These are phyloP conservation scores for Closterium sp. DNA, from an alignment of 139 green algal genomes.

Conservation along the genomic window DNA sequence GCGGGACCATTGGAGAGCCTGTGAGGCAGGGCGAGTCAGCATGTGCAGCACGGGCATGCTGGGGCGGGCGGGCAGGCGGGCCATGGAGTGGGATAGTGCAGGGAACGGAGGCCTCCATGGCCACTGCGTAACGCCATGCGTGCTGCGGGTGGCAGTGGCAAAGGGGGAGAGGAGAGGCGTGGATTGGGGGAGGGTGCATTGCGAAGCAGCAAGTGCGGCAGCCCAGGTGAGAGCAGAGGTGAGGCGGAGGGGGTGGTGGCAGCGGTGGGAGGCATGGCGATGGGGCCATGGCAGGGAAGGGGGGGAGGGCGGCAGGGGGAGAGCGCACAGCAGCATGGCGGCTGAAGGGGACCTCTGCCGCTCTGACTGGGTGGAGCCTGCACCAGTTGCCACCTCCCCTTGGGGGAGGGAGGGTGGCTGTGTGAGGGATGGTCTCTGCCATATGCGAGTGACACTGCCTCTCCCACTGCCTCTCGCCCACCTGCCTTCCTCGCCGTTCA, in stretches of 20 bases:
- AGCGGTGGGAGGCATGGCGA: background rate
- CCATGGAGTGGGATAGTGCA: no score
- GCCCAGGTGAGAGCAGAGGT: background rate
- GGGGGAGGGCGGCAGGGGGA: background rate
- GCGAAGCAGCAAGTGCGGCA: background rate
- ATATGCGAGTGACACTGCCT: background rate
- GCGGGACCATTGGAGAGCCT: background rate
- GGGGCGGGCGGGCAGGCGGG: no score
- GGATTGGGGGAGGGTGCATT: background rate
- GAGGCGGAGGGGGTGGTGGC: background rate
- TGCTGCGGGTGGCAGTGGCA: background rate
- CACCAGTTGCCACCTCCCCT: background rate
- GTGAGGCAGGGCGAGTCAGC: background rate
- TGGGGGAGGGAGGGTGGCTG: background rate
- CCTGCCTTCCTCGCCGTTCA: background rate
- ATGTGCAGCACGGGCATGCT: background rate
- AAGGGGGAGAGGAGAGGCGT: background rate
- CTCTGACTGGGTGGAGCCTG: background rate
- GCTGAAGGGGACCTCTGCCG: background rate
- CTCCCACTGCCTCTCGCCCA: background rate
- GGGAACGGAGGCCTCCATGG: no score
- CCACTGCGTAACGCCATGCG: background rate
- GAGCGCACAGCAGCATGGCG: background rate
- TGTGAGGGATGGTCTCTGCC: background rate
- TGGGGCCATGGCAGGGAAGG: background rate